A percentile compares a stretch with the other conserved stretches of the same genome.
Conservation (phyloP, 306 rosid genomes). For the Castanea mollissima region DNA sequence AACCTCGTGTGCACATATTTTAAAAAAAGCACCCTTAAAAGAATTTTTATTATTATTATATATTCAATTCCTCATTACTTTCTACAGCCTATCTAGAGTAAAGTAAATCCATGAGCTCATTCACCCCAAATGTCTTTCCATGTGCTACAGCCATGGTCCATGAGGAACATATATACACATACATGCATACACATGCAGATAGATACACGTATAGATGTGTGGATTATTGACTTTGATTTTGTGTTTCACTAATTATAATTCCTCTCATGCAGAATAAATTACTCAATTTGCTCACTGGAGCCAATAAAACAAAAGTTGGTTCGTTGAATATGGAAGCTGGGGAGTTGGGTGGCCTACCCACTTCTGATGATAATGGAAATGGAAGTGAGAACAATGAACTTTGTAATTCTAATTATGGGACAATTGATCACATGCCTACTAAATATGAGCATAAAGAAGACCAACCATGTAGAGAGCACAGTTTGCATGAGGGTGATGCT, state of each 20-base stretch:
- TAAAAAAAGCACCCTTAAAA: no score
- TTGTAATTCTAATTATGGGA: constrained; percentile 2
- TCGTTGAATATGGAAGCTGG: constrained; percentile 45
- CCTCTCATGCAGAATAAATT: constrained; percentile 18
- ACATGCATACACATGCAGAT: no score
- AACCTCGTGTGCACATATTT: no score
- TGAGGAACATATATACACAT: no score
- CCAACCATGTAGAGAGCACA: constrained; percentile 3
- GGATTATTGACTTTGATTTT: neutral
- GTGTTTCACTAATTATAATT: constrained; percentile 6
- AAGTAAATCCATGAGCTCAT: no score
- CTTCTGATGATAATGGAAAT: constrained; percentile 27
- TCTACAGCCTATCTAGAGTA: no score
- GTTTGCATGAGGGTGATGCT: constrained; percentile 11
- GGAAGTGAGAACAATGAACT: constrained; percentile 30
- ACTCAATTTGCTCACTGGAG: constrained; percentile 7
- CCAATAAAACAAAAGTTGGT: constrained; percentile 15
- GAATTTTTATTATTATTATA: no score
- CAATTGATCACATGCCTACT: constrained; percentile 21
- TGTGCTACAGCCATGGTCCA: no score
- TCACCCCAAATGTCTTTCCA: no score
- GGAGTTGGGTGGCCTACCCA: constrained; percentile 31
- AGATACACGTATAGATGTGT: no score
- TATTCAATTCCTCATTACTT: no score
- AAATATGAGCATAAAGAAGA: constrained; percentile 28